Percentiles rank a stretch among this genome's conserved stretches.
Evolutionary conservation across 176 grass and related monocot species (phyloP).

Genomic region (Musa acuminata): DNA sequence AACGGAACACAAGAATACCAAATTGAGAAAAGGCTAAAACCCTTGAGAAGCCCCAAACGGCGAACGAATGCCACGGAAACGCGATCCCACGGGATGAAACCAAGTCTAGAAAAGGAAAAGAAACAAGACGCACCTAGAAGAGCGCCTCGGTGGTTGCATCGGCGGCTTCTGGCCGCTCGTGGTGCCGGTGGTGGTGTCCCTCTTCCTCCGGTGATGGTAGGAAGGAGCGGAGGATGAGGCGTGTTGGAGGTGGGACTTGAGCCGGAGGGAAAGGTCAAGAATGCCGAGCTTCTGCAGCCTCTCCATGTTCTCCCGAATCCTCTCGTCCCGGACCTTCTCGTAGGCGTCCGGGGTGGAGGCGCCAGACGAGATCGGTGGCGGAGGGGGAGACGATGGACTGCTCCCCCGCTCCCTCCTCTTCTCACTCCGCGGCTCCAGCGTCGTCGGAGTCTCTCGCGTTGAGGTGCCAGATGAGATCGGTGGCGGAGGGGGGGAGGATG

Average conservation of each 20-base stretch:
- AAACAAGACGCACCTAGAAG: neutral
- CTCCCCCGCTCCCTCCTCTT: constrained; percentile 6
- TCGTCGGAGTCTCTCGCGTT: constrained; percentile 18
- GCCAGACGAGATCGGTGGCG: constrained; percentile 7
- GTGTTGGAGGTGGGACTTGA: constrained; percentile 5
- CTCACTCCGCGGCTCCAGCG: neutral
- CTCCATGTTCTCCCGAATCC: constrained; percentile 78
- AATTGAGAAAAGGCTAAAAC: too few relatives aligned
- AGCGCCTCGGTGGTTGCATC: neutral
- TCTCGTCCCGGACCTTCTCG: constrained; percentile 42
- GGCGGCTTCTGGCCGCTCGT: neutral
- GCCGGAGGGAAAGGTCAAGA: constrained; percentile 37
- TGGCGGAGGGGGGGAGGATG: neutral
- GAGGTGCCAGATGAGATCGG: too few relatives aligned
- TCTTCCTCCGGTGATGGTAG: neutral
- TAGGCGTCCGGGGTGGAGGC: constrained; percentile 25
- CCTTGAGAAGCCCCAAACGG: too few relatives aligned
- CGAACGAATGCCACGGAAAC: neutral
- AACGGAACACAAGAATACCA: too few relatives aligned
- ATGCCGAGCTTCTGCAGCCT: constrained; percentile 57
- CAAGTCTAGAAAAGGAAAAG: neutral
- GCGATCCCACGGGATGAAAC: neutral
- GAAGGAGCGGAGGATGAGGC: neutral
- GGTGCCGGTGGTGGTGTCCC: neutral
- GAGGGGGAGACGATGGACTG: neutral